Percentiles rank a stretch among this genome's conserved stretches.
phyloP scores from a whole-genome alignment of 2,329 filamentous ascomycete species.

The Hymenoscyphus albidus region DNA sequence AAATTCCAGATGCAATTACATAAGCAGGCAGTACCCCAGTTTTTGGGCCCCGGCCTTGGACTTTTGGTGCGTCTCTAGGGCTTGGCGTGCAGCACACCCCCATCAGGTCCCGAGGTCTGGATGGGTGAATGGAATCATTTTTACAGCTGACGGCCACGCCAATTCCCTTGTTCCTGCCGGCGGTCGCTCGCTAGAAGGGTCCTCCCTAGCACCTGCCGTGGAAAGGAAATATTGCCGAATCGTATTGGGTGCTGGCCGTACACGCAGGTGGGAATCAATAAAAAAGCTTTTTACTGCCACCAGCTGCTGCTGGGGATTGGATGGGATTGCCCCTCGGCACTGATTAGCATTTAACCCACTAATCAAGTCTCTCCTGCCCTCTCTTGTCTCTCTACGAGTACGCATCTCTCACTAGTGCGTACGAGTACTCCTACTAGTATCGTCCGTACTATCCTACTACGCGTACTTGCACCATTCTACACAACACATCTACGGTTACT shows the following conservation, averaged over 20 bases:
- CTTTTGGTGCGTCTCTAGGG: background rate
- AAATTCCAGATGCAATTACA: conserved; percentile 1
- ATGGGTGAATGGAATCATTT: background rate
- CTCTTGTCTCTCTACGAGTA: background rate
- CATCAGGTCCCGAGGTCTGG: too few species aligned
- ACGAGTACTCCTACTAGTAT: background rate
- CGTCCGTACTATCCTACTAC: background rate
- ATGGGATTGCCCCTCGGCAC: background rate
- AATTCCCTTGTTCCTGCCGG: background rate
- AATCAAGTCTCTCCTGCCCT: background rate
- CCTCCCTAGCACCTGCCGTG: background rate
- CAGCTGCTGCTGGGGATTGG: too few species aligned
- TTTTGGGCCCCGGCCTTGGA: background rate
- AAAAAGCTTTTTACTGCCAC: background rate
- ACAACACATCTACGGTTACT: background rate
- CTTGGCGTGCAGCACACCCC: background rate
- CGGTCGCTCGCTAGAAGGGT: background rate
- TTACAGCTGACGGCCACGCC: background rate
- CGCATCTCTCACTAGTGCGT: background rate
- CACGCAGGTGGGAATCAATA: background rate
- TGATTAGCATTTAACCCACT: background rate
- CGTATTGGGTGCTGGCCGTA: background rate
- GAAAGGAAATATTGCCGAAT: background rate
- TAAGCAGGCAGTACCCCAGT: background rate
- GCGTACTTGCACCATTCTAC: background rate